Conservation (phyloP, 306 rosid species). For the Pterocarpus santalinus region DNA sequence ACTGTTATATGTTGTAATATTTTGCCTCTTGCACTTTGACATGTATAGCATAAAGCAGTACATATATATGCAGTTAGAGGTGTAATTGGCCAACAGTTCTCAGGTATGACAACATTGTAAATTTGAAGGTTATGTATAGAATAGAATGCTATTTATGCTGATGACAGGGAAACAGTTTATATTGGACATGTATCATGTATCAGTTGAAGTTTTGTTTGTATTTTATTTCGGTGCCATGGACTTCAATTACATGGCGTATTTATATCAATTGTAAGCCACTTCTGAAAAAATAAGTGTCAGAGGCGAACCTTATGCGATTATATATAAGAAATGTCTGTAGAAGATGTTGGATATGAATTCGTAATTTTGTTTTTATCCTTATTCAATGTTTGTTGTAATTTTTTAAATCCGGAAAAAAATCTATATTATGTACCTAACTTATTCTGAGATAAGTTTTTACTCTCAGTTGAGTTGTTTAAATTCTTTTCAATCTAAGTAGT, state of each 20-base stretch:
- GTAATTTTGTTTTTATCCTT: neutral
- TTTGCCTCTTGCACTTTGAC: slow-evolving; percentile 48
- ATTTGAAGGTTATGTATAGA: slow-evolving; percentile 53
- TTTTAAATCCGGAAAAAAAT: neutral
- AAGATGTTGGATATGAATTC: neutral
- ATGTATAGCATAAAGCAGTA: slow-evolving; percentile 51
- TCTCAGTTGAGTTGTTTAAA: neutral
- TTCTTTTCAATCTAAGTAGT: neutral
- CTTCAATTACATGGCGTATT: slow-evolving; percentile 17
- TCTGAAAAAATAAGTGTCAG: neutral
- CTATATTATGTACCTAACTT: neutral
- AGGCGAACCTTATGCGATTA: neutral
- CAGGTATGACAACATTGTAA: slow-evolving; percentile 51
- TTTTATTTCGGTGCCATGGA: slow-evolving; percentile 34
- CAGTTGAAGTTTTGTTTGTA: slow-evolving; percentile 44
- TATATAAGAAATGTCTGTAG: neutral
- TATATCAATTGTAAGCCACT: slow-evolving; percentile 9
- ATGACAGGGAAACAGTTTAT: slow-evolving; percentile 9
- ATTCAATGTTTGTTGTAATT: neutral
- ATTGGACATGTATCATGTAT: slow-evolving; percentile 39
- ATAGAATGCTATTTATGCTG: slow-evolving; percentile 43
- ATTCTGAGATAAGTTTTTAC: neutral
- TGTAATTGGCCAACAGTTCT: slow-evolving; percentile 43
- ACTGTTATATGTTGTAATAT: slow-evolving; percentile 51
- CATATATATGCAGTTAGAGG: slow-evolving; percentile 47